Evolutionary conservation across 192 early-diverging fungal genomes (phyloP).

Genomic region (Oehlia diaphana): DNA sequence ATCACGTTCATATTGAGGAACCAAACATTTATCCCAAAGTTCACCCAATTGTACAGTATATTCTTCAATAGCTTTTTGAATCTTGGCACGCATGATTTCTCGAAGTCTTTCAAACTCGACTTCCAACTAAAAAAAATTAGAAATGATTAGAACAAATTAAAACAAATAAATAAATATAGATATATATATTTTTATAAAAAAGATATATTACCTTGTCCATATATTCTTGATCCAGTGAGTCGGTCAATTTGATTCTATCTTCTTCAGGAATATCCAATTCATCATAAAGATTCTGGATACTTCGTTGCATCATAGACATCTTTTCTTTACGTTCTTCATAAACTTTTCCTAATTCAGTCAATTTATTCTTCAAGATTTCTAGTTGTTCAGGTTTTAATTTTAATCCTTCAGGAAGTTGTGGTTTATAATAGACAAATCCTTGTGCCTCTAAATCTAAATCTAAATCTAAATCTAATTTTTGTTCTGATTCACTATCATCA

Average conservation of each 20-base stretch:
- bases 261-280: constrained; percentile 22
- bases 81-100: constrained; percentile 21
- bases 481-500: background rate
- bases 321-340: constrained; percentile 10
- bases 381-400: constrained; percentile 5
- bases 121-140: constrained; percentile 6
- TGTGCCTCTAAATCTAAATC: background rate
- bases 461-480: background rate
- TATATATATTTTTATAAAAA: background rate
- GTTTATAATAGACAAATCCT: constrained; percentile 17
- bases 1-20: constrained; percentile 28
- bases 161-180: background rate
- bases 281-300: constrained; percentile 1
- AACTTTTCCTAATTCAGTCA: background rate
- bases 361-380: constrained; percentile 6
- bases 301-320: background rate
- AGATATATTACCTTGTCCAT: background rate
- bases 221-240: constrained; percentile 29
- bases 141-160: background rate
- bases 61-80: constrained; percentile 31
- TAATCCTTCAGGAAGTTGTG: constrained; percentile 17
- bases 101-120: constrained; percentile 12
- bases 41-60: constrained; percentile 29
- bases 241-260: constrained; percentile 5
- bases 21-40: constrained; percentile 31